Percentiles rank a stretch among this genome's conserved stretches.
Evolutionary conservation across 129 eudicot genomes (phyloP).

Genomic region (Apium graveolens): DNA sequence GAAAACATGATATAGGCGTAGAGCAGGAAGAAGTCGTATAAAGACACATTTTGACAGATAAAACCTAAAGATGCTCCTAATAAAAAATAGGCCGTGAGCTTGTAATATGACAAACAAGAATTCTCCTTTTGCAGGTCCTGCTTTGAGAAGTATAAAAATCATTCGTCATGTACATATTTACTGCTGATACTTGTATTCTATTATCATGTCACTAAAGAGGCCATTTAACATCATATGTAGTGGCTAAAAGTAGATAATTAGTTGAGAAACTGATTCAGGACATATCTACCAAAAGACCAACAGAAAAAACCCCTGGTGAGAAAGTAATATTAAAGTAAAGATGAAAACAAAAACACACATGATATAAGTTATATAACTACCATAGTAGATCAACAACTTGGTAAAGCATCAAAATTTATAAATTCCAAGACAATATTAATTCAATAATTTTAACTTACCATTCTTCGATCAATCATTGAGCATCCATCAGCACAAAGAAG

Average conservation of each 20-base stretch:
- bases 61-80: neutral
- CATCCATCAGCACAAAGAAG: slow-evolving; percentile 92
- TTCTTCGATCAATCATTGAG: slow-evolving; percentile 95
- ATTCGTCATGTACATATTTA: neutral
- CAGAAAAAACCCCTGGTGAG: neutral
- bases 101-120: neutral
- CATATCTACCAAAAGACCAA: neutral
- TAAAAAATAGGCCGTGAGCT: neutral
- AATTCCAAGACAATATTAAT: neutral
- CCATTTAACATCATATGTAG: neutral
- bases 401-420: neutral
- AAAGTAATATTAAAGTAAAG: neutral
- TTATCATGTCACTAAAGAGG: no score
- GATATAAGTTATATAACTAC: neutral
- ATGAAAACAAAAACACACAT: neutral
- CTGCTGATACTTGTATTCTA: neutral
- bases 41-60: neutral
- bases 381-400: neutral
- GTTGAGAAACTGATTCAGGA: neutral
- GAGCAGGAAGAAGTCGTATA: neutral
- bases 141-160: neutral
- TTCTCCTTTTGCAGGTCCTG: neutral
- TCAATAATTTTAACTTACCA: slow-evolving; percentile 41
- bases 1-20: neutral
- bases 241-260: neutral